Evolutionary conservation across 2,329 filamentous ascomycete genomes (phyloP).

Genomic region (Rhinocladiella mackenziei): DNA sequence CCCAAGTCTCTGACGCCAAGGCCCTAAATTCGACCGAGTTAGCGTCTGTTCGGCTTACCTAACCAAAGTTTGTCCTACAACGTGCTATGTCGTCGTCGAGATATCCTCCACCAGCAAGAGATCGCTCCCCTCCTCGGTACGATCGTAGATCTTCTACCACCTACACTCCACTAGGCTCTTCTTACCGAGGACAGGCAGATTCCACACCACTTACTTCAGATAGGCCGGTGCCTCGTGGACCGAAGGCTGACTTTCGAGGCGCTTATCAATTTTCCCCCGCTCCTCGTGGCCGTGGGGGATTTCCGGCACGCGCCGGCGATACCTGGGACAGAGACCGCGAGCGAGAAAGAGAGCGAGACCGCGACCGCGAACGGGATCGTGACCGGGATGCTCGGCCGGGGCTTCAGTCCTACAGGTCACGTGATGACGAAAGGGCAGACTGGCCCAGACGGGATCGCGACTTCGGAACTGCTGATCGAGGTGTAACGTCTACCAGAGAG

Average conservation of each 20-base stretch:
- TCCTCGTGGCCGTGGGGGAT: slow-evolving; percentile 53
- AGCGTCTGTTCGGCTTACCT: slow-evolving; percentile 1
- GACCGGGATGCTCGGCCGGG: slow-evolving; percentile 40
- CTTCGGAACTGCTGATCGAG: slow-evolving; percentile 41
- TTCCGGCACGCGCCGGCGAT: slow-evolving; percentile 55
- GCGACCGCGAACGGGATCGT: slow-evolving; percentile 45
- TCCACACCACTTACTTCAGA: slow-evolving; percentile 54
- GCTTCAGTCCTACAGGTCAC: slow-evolving; percentile 39
- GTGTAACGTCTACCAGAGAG: slow-evolving; percentile 33
- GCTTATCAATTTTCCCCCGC: slow-evolving; percentile 31
- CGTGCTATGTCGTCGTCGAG: slow-evolving; percentile 25
- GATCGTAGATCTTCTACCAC: slow-evolving; percentile 67
- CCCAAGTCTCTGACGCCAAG: no score
- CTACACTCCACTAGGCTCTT: slow-evolving; percentile 54
- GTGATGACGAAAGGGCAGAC: slow-evolving; percentile 38
- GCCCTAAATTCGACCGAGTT: background rate
- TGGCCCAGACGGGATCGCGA: slow-evolving; percentile 47
- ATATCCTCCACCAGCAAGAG: slow-evolving; percentile 59
- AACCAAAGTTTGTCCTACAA: no score
- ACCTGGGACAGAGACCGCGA: slow-evolving; percentile 21
- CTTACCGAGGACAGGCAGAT: slow-evolving; percentile 53
- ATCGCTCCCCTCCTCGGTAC: slow-evolving; percentile 65
- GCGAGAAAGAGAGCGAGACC: slow-evolving; percentile 27
- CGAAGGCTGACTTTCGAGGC: slow-evolving; percentile 64
- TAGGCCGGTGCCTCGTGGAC: slow-evolving; percentile 74